These are phyloP conservation scores for Rhodotorula kratochvilovae DNA, from an alignment of 768 basidiomycete species.

Conservation along the genomic window DNA sequence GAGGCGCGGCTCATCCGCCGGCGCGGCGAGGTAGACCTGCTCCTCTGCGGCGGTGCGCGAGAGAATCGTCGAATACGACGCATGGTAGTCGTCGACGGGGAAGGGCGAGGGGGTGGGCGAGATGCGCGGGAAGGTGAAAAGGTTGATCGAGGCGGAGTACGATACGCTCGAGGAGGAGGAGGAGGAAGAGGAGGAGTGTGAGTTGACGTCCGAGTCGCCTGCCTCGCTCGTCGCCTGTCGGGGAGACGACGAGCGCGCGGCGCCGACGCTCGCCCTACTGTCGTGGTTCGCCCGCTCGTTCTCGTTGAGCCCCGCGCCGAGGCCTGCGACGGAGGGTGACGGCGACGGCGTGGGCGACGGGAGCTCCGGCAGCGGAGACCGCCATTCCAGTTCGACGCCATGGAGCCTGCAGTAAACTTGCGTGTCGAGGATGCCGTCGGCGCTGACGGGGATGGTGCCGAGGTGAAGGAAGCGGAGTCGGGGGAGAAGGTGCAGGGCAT, in stretches of 20 bases:
- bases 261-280: too few species aligned
- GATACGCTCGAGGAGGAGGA: neutral
- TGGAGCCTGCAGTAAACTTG: neutral
- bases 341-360: too few species aligned
- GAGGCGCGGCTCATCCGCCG: neutral
- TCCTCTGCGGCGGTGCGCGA: neutral
- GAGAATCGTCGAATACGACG: neutral
- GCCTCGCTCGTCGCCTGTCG: neutral
- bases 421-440: neutral
- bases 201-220: neutral
- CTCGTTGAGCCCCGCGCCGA: neutral
- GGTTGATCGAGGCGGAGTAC: neutral
- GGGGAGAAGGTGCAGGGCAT: neutral
- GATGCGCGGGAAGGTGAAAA: too few species aligned
- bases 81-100: neutral
- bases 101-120: neutral
- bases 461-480: neutral
- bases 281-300: too few species aligned
- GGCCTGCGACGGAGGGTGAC: neutral
- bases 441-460: neutral
- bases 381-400: neutral
- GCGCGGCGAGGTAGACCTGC: neutral
- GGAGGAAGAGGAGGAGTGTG: neutral
- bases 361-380: neutral
- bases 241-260: too few species aligned